Evolutionary conservation across 169 alveolate species (phyloP).

Genomic region (Plasmodium berghei): DNA sequence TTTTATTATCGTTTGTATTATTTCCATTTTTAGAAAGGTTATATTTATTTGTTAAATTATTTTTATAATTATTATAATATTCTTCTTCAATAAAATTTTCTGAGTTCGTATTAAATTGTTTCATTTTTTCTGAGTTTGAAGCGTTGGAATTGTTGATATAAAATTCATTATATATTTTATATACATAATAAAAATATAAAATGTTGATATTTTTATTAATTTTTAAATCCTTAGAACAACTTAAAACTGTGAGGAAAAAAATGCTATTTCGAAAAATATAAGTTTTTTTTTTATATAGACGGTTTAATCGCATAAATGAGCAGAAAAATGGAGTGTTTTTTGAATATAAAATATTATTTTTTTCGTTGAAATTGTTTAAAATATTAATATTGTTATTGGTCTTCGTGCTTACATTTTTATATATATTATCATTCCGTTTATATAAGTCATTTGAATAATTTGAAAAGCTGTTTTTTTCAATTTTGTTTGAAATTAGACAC

Average conservation of each 20-base stretch:
- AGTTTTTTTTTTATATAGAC: conserved; percentile 29
- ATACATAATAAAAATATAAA: conserved; percentile 30
- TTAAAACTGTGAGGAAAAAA: conserved; percentile 16
- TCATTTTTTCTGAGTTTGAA: neutral
- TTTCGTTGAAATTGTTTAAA: neutral
- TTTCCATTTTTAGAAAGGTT: neutral
- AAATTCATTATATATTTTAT: conserved; percentile 11
- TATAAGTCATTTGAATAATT: neutral
- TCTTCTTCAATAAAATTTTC: neutral
- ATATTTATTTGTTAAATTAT: neutral
- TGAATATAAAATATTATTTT: neutral
- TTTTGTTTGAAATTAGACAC: conserved; percentile 7
- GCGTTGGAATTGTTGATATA: neutral
- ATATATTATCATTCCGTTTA: neutral
- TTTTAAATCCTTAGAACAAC: conserved; percentile 39
- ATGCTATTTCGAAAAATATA: conserved; percentile 46
- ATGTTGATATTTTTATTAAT: neutral
- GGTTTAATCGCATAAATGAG: conserved; percentile 25
- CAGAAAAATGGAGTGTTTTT: conserved; percentile 16
- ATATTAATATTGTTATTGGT: neutral
- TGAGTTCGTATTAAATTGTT: neutral
- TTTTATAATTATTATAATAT: neutral
- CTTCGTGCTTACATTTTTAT: neutral
- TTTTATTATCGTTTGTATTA: neutral
- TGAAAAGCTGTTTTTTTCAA: conserved; percentile 15